Evolutionary conservation across 2,329 filamentous ascomycete species (phyloP), one percentile per base, ranked within the genome.

Genomic region (Alternaria brassicae): DNA sequence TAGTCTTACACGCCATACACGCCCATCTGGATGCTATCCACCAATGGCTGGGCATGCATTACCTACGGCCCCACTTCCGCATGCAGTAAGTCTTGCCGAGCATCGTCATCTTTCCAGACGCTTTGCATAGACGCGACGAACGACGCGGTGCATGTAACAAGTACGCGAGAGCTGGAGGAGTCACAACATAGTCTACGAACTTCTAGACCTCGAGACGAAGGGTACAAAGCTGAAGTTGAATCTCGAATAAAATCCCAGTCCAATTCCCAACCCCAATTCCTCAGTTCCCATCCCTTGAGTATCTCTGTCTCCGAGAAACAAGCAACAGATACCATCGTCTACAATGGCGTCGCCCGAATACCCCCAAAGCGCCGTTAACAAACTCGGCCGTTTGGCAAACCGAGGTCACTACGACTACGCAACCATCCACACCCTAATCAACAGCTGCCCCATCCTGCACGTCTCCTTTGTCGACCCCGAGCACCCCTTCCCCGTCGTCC

Each of bases 401-500:
- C 65, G 73, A 67, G 73, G 72, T 72, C 41, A 53, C 32, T 78
- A 78, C 56, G 76, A 78, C 61, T 77, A 68, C 57, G 54, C 57
- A 8, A 78, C 75, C 9, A 69, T 78, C 40, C 76, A 78, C 56
- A 60, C 51, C 3, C 69, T 78, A 17, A 53, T 78, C 47, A 71
- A 78, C 62, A 59, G 56, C 10, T 60, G 58, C 28, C 73, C 77
- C 1, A 65, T 78, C 34, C 67, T 78, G 0, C 76, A 78, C 53
- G 70, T 78, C 45, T 77, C 76, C 34, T 78, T 78, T 64, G 69
- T 61, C 15, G 72, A 76, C 47, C 68, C 72, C 1, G 50, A 65
- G 3, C 67, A 75, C 37, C 88, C 90, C 1, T 95, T 93, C 72
- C 78, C 78, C 7, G 70, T 76, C 15, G 69, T 73, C 21, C 57